Evolutionary conservation across 208 protist species (phyloP).

Genomic region (Wallacemonas rigidus): DNA sequence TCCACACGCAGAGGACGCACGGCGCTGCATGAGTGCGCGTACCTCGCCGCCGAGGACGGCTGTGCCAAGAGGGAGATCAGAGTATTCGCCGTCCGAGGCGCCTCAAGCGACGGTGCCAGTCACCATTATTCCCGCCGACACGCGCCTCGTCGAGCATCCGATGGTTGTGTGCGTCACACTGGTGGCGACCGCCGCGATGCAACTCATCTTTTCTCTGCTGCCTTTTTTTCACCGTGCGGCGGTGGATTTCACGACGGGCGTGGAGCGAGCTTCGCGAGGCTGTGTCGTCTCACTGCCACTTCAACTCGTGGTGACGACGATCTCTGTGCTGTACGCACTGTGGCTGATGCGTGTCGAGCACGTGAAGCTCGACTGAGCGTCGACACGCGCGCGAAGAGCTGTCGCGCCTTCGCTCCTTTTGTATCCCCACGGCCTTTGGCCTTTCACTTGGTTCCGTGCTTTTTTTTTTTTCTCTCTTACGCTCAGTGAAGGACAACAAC

Average conservation of each 20-base stretch:
- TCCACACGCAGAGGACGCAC: too few relatives aligned
- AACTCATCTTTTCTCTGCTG: conserved; percentile 20
- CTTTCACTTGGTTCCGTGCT: too few relatives aligned
- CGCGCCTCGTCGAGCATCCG: conserved; percentile 13
- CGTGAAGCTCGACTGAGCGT: conserved; percentile 8
- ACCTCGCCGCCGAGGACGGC: too few relatives aligned
- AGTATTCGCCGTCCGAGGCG: too few relatives aligned
- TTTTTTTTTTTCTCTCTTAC: too few relatives aligned
- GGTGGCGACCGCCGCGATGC: conserved; percentile 5
- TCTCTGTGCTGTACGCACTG: conserved; percentile 49
- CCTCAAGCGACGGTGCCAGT: not conserved
- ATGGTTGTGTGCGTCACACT: conserved; percentile 17
- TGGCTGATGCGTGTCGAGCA: conserved; percentile 42
- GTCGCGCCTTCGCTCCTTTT: too few relatives aligned
- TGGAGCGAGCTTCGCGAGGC: conserved; percentile 25
- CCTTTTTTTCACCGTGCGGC: conserved; percentile 26
- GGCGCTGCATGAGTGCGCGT: too few relatives aligned
- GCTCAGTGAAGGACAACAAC: too few relatives aligned
- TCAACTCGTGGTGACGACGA: conserved; percentile 48
- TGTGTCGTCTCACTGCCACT: conserved; percentile 53
- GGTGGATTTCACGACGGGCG: not conserved
- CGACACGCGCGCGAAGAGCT: not conserved
- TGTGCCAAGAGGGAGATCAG: too few relatives aligned
- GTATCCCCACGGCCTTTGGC: too few relatives aligned
- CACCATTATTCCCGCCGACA: conserved; percentile 15